Base-by-base conservation (phyloP, 2,329 filamentous ascomycete species). In the Exophiala sideris region DNA sequence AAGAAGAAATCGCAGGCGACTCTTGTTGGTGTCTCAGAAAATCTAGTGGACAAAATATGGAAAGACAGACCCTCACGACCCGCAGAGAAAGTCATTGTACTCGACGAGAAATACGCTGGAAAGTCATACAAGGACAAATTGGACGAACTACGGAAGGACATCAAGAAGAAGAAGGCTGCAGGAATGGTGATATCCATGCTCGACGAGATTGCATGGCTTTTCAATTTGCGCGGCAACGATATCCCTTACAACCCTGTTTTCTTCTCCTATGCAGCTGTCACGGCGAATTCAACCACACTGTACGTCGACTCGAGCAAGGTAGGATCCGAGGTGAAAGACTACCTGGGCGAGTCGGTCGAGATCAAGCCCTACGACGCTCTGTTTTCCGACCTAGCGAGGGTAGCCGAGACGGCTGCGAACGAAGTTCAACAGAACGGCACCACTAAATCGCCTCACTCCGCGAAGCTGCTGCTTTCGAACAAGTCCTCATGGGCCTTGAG, bases 171-270 rank as follows among this genome's bases (percentile, higher is more conserved):
- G 74, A 94, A 94, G 68, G 87, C 85, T 5, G 81, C 86, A 14
- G 92, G 89, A 1, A 90, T 97, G 63, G 84, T 97, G 45, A 83
- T 97, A 42, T 96, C 76, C 74, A 74, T 52, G 71, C 82, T 99
- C 40, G 94, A 99, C 66, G 94, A 99, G 72, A 84, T 96, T 64
- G 94, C 94, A 9, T 99, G 94, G 94, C 79, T 99, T n/a, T 96
- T 96, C 77, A 99, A 99, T 72, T 76, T 99, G 45, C 85, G 94
- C 63, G 94, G 94, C 64, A 94, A 81, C 70, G 94, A 97, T 68
- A 97, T 99, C 61, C 89, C 91, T 0, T 99, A 94, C 76, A 99
- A 99, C 68, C 94, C 94, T 0, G 94, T 99, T 46, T 97, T 99
- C 77, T 97, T 97, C 73, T 94, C 92, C 12, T 99, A 97, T 66